A percentile compares a stretch with the other conserved stretches of the same genome.
Evolutionary conservation across 768 basidiomycete species (phyloP).

Genomic region (Pholiota microspora): DNA sequence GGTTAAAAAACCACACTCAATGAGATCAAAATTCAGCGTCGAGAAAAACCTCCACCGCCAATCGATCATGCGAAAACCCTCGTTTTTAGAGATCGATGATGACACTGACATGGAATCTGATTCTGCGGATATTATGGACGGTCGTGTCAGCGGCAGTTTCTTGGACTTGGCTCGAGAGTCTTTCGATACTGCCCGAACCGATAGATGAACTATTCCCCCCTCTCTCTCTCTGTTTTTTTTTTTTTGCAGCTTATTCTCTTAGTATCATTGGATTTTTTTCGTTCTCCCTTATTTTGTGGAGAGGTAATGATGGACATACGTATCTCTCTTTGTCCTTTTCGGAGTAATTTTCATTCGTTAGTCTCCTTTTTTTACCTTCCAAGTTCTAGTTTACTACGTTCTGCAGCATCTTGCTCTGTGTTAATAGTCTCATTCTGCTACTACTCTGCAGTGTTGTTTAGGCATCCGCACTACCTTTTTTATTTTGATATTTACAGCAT

Average conservation of each 20-base stretch:
- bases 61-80: constrained; percentile 64
- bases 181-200: constrained; percentile 37
- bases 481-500: constrained; percentile 19
- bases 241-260: not conserved
- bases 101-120: constrained; percentile 37
- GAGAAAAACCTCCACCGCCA: constrained; percentile 44
- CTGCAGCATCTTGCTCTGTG: constrained; percentile 8
- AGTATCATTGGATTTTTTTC: not conserved
- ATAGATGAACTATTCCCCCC: not conserved
- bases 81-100: constrained; percentile 69
- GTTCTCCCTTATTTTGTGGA: not conserved
- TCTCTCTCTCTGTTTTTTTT: not conserved
- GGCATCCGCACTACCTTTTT: constrained; percentile 16
- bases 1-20: constrained; percentile 20
- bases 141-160: constrained; percentile 37
- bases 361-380: not conserved
- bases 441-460: constrained; percentile 10
- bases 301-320: constrained; percentile 3
- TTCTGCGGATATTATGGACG: constrained; percentile 13
- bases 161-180: constrained; percentile 51
- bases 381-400: constrained; percentile 3
- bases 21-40: constrained; percentile 30
- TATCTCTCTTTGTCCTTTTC: constrained; percentile 1
- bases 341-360: constrained; percentile 12
- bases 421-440: constrained; percentile 13